Evolutionary conservation across 116 monocot genomes (phyloP).

Genomic region (Phalaenopsis hybrid): DNA sequence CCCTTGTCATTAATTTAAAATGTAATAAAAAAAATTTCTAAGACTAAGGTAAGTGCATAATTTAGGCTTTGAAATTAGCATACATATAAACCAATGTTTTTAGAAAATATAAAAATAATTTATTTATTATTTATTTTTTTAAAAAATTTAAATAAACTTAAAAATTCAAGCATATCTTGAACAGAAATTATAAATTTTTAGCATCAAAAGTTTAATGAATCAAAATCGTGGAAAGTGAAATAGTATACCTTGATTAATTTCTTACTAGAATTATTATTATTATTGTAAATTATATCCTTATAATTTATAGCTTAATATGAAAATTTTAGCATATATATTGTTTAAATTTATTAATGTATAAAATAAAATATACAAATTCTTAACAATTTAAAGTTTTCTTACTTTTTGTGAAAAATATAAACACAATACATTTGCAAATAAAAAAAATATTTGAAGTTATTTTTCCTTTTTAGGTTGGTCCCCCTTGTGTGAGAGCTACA

Average conservation of each 20-base stretch:
- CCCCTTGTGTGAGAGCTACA: neutral
- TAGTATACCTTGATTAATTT: neutral
- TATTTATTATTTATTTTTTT: neutral
- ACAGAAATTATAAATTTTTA: neutral
- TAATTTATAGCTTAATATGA: neutral
- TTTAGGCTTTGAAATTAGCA: neutral
- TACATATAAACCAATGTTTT: neutral
- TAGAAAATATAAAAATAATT: neutral
- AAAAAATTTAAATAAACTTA: neutral
- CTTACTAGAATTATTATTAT: neutral
- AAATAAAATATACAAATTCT: neutral
- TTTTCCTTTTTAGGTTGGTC: neutral
- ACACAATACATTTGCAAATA: neutral
- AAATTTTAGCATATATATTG: neutral
- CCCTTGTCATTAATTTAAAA: neutral
- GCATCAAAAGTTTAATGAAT: neutral
- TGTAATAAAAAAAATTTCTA: neutral
- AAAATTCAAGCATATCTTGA: neutral
- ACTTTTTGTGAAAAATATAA: neutral
- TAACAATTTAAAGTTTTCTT: neutral
- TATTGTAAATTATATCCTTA: neutral
- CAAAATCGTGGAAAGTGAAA: neutral
- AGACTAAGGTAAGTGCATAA: neutral
- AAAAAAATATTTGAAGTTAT: neutral
- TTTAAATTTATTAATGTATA: neutral